Percentiles rank a stretch among this genome's conserved stretches.
phyloP scores from a whole-genome alignment of 345 rosid genomes.

The Citrus australasica region DNA sequence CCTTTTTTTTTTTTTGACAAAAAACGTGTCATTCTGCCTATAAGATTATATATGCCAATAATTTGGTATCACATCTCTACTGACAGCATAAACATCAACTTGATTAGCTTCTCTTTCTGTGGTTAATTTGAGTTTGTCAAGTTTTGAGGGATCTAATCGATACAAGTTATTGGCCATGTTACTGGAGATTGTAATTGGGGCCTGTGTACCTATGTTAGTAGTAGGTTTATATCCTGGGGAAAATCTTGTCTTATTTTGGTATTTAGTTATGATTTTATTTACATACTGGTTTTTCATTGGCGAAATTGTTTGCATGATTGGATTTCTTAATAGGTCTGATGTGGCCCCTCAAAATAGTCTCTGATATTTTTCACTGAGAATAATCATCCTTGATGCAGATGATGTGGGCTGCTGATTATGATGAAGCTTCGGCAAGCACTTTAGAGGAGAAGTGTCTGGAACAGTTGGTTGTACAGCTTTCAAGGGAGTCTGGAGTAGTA shows the following conservation, averaged over 20 bases:
- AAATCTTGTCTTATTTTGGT: not conserved
- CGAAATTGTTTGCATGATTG: not conserved
- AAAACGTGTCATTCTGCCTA: not conserved
- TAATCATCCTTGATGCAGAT: slow-evolving; percentile 49
- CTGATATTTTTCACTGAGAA: not conserved
- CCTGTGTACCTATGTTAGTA: not conserved
- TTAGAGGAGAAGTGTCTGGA: slow-evolving; percentile 71
- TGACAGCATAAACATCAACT: not conserved
- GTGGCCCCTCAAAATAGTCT: not conserved
- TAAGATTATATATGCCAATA: not conserved
- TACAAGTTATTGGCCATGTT: not conserved
- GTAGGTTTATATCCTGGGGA: not conserved
- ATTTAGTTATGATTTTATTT: not conserved
- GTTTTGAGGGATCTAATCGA: not conserved
- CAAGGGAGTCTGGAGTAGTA: slow-evolving; percentile 42
- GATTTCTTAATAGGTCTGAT: not conserved
- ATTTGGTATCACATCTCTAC: not conserved
- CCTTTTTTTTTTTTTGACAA: not conserved
- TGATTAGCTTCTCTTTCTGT: not conserved
- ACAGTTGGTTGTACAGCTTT: slow-evolving; percentile 59
- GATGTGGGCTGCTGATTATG: slow-evolving; percentile 99
- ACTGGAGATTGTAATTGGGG: not conserved
- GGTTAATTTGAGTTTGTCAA: not conserved
- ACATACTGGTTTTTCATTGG: not conserved
- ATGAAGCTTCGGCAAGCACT: slow-evolving; percentile 47